Evolutionary conservation across 371 early-diverging fungal genomes (phyloP).

Genomic region (Saksenaea oblongispora): DNA sequence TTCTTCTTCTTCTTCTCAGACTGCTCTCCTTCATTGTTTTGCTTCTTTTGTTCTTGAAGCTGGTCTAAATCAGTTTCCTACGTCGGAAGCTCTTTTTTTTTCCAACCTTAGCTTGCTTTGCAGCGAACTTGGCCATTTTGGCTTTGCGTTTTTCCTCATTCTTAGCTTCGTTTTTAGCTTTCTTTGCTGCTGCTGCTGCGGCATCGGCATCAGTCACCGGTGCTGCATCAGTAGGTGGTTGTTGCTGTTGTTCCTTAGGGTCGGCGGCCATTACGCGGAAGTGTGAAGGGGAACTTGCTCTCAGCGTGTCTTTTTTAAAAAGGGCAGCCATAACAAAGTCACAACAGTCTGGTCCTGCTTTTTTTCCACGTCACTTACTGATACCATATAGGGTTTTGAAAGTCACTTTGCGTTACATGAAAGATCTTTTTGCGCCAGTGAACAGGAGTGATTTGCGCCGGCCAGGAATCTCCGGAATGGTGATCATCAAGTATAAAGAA

Average conservation of each 20-base stretch:
- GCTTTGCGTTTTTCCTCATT: constrained; percentile 92
- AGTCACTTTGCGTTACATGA: too few species aligned
- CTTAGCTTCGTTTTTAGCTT: constrained; percentile 77
- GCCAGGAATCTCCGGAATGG: too few species aligned
- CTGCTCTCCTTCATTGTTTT: constrained; percentile 36
- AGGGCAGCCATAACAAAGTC: too few species aligned
- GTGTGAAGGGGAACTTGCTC: neutral
- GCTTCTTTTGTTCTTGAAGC: constrained; percentile 56
- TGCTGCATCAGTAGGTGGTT: constrained; percentile 9
- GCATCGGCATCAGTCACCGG: constrained; percentile 18
- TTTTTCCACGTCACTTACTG: neutral
- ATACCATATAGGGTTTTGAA: too few species aligned
- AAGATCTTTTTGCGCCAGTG: too few species aligned
- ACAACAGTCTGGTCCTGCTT: too few species aligned
- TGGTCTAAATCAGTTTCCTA: constrained; percentile 9
- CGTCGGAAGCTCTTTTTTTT: neutral
- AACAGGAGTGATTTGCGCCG: too few species aligned
- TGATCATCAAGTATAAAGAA: too few species aligned
- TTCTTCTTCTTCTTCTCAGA: constrained; percentile 67
- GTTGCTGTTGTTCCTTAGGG: constrained; percentile 30
- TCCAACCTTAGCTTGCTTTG: constrained; percentile 76
- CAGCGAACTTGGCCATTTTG: constrained; percentile 93
- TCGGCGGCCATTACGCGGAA: constrained; percentile 14
- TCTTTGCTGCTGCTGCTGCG: constrained; percentile 46
- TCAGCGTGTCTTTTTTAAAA: too few species aligned